These are phyloP conservation scores for Calonectria hawksworthii DNA, from an alignment of 2,329 filamentous ascomycete genomes.

Conservation along the genomic window DNA sequence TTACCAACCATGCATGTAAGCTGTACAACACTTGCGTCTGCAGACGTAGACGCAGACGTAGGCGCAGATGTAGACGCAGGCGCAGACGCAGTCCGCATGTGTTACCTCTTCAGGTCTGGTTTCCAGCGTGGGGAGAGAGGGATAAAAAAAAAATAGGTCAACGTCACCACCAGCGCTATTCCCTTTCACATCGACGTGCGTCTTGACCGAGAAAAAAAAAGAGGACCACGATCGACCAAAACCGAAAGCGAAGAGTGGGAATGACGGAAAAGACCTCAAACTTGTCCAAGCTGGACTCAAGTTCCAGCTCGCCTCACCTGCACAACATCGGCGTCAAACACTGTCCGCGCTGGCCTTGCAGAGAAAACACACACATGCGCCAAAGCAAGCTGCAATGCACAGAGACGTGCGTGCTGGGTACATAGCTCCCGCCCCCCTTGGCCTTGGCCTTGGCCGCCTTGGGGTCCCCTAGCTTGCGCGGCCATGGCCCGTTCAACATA, in stretches of 20 bases:
- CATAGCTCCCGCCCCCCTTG: neutral
- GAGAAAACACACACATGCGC: neutral
- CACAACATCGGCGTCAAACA: neutral
- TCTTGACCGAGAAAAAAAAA: neutral
- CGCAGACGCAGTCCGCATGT: constrained; percentile 4
- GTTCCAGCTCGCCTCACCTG: neutral
- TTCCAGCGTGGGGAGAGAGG: neutral
- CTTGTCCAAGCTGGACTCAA: neutral
- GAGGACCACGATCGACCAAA: neutral
- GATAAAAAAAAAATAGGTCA: neutral
- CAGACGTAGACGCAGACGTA: neutral
- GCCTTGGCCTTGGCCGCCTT: neutral
- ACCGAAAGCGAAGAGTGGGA: neutral
- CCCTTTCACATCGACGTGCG: neutral
- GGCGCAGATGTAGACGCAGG: too few species aligned
- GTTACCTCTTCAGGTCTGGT: constrained; percentile 9
- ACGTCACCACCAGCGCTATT: neutral
- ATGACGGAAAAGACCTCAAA: neutral
- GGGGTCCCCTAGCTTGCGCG: neutral
- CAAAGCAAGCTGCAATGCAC: neutral
- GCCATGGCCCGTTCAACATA: neutral
- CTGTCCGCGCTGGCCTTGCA: neutral
- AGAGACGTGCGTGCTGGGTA: neutral
- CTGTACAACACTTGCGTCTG: neutral
- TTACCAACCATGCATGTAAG: neutral